Conservation (phyloP, 345 rosid species). For the Lepidium sativum region DNA sequence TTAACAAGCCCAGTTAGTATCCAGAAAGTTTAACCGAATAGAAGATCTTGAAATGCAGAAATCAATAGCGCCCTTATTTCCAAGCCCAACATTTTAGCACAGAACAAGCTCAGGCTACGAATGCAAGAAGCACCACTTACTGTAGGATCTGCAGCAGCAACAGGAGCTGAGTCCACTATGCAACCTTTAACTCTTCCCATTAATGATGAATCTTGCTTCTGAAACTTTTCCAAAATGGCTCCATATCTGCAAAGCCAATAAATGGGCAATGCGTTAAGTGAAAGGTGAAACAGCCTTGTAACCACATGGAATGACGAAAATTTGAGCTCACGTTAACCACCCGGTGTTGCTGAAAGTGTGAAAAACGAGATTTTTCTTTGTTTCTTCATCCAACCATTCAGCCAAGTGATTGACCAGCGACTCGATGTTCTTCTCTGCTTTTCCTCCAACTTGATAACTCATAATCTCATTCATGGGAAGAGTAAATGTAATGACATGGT, state of each 20-base stretch:
- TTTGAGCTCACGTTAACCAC: slow-evolving; percentile 72
- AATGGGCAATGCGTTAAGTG: neutral
- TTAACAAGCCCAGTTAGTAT: slow-evolving; percentile 18
- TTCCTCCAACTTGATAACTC: slow-evolving; percentile 86
- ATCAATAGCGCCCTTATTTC: neutral
- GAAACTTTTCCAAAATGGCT: slow-evolving; percentile 80
- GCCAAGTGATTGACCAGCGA: slow-evolving; percentile 77
- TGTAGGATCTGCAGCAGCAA: slow-evolving; percentile 91
- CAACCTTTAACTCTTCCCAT: slow-evolving; percentile 73
- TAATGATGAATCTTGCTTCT: slow-evolving; percentile 62
- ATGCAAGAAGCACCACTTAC: slow-evolving; percentile 32
- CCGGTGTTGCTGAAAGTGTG: slow-evolving; percentile 99
- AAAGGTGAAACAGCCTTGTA: neutral
- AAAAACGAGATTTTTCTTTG: slow-evolving; percentile 71
- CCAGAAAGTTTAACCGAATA: neutral
- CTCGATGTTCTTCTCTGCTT: slow-evolving; percentile 74
- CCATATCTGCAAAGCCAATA: slow-evolving; percentile 55
- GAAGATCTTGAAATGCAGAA: neutral
- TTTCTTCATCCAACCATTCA: slow-evolving; percentile 92
- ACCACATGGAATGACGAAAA: neutral
- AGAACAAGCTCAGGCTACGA: neutral
- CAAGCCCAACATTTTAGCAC: neutral
- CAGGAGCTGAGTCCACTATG: slow-evolving; percentile 97
- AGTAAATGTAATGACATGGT: slow-evolving; percentile 88
- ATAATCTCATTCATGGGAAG: slow-evolving; percentile 80